phyloP scores from a whole-genome alignment of 1,139 yeast species.

The Saccharomyces hybrid region DNA sequence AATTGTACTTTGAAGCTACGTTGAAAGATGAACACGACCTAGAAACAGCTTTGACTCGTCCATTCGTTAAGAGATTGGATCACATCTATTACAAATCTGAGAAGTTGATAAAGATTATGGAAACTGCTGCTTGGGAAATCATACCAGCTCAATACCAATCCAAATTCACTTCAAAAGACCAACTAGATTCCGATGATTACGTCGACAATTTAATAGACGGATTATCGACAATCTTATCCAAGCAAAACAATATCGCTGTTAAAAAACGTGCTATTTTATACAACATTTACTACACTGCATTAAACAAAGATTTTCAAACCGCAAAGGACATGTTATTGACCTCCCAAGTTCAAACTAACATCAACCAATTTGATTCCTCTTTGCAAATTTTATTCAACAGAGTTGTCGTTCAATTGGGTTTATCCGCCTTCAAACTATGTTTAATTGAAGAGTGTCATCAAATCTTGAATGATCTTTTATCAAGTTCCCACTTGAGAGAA shows the following conservation, averaged over 20 bases:
- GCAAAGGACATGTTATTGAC: no score
- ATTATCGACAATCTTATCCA: slow-evolving; percentile 57
- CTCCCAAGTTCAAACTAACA: no score
- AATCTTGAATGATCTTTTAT: slow-evolving; percentile 79
- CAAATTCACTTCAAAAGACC: slow-evolving; percentile 25
- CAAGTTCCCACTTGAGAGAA: slow-evolving; percentile 82
- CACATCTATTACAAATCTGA: slow-evolving; percentile 90
- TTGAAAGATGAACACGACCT: slow-evolving; percentile 40
- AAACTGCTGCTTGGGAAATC: slow-evolving; percentile 61
- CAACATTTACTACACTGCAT: slow-evolving; percentile 64
- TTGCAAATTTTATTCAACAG: slow-evolving; percentile 92
- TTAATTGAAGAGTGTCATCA: slow-evolving; percentile 82
- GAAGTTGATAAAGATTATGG: slow-evolving; percentile 61
- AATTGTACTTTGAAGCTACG: slow-evolving; percentile 69
- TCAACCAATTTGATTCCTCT: slow-evolving; percentile 35
- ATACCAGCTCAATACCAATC: slow-evolving; percentile 32
- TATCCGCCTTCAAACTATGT: slow-evolving; percentile 91
- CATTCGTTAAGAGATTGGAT: slow-evolving; percentile 78
- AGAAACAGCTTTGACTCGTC: slow-evolving; percentile 64
- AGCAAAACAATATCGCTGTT: slow-evolving; percentile 59
- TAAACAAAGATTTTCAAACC: no score
- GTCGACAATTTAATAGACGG: slow-evolving; percentile 54
- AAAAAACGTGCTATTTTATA: slow-evolving; percentile 79
- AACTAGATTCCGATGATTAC: slow-evolving; percentile 32
- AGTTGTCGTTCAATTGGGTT: slow-evolving; percentile 90